Base-by-base conservation (phyloP, 1,284 basidiomycete genomes). In the Ustilago trichophora region DNA sequence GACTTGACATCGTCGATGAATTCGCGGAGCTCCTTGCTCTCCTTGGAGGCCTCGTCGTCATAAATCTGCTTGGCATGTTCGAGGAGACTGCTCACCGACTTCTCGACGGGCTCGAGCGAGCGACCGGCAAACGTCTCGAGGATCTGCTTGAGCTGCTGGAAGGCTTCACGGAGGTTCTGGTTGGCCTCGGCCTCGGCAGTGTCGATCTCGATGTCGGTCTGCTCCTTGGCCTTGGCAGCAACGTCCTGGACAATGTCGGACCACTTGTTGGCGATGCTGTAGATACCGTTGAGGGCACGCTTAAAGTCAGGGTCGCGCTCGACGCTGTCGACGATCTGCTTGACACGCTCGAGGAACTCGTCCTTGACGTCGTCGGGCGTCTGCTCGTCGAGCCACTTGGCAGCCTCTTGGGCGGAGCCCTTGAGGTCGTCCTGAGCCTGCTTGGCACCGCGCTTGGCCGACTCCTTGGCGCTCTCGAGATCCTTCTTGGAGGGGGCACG, bases 251-350 rank as follows among this genome's bases (percentile, higher is more conserved):
- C 82, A 68, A 83, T 83, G 53, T 76, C 60, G 27, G 77, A 78
- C 79, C 84, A 85, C 77, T 84, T 84, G 76, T 84, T 84, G 72
- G 81, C 75, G 29, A 85, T 75, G 47, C 58, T 47, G 41, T 82
- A 75, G 35, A 85, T 79, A 24, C 83, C 82, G 46, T 82, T 78
- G 74, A 84, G 69, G 1, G 83, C 73, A 41, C 81, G 65, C 45
- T 80, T 72, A 76, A 84, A 85, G 44, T 84, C 78, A 29, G 82
- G 78, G 56, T 83, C 80, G 43, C 72, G 43, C 66, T 78, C 69
- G 22, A 76, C 66, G 35, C 68, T 67, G 56, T 70, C 55, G 35
- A 78, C 62, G 48, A 83, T 80, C 57, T 81, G 56, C 67, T 83
- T 83, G 50, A 84, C 75, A 18, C 81, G 73, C 54, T 83, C 76